phyloP scores from a whole-genome alignment of 2,329 filamentous ascomycete species.

The Magnaporthales sp. region DNA sequence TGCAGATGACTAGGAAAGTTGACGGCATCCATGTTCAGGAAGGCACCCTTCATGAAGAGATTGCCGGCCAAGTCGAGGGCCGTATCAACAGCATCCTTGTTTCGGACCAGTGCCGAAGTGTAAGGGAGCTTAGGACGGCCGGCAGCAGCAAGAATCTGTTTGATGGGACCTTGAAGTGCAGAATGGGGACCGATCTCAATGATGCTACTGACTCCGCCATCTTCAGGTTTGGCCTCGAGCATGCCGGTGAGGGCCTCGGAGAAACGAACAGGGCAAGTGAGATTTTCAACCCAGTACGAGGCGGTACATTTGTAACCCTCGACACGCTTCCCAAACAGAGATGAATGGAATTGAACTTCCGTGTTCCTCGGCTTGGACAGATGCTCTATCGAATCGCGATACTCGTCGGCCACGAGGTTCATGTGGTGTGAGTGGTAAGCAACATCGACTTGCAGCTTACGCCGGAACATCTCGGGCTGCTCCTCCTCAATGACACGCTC shows the following conservation, averaged over 20 bases:
- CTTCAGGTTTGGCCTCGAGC: constrained; percentile 3
- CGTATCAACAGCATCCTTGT: constrained; percentile 2
- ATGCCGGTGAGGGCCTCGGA: constrained; percentile 29
- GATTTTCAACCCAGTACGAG: constrained; percentile 23
- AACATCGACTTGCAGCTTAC: constrained; percentile 10
- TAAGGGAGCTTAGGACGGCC: not conserved
- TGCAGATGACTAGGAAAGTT: constrained; percentile 28
- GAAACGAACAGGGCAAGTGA: constrained; percentile 28
- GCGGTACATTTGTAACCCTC: constrained; percentile 28
- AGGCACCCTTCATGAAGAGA: constrained; percentile 3
- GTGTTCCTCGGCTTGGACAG: constrained; percentile 2
- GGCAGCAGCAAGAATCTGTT: constrained; percentile 9
- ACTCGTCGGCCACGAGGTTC: constrained; percentile 10
- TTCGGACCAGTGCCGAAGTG: not conserved
- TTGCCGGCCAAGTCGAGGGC: constrained; percentile 27
- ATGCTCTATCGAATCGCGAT: constrained; percentile 6
- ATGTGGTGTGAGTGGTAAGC: constrained; percentile 19
- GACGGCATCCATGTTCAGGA: constrained; percentile 21
- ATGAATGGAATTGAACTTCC: constrained; percentile 32
- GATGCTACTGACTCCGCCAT: constrained; percentile 2
- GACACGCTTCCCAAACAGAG: constrained; percentile 30
- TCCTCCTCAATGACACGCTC: constrained; percentile 11
- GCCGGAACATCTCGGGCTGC: constrained; percentile 8
- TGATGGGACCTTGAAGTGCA: constrained; percentile 12
- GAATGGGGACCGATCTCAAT: constrained; percentile 16